Evolutionary conservation across 345 rosid species (phyloP).

Genomic region (Rubroshorea leprosula): DNA sequence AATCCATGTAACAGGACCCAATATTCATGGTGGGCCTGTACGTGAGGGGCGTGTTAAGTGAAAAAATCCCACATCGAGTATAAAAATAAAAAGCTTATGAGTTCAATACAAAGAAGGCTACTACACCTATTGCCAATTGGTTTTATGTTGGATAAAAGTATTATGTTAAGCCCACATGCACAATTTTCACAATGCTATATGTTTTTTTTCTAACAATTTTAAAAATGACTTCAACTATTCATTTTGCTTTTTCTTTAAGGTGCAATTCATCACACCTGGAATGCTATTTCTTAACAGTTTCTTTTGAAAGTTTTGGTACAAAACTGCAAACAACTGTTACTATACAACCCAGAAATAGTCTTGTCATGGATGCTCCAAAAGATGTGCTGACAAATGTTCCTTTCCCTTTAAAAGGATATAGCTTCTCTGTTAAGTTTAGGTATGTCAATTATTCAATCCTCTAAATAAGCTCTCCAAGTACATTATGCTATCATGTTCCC

Average conservation of each 20-base stretch:
- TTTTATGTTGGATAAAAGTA: no score
- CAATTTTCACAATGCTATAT: no score
- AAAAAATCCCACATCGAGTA: no score
- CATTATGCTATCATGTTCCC: not conserved
- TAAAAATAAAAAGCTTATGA: no score
- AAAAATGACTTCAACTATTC: constrained; percentile 1
- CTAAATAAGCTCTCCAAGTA: not conserved
- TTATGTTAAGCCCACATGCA: no score
- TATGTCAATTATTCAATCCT: constrained; percentile 22
- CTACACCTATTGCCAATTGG: no score
- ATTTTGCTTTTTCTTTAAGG: not conserved
- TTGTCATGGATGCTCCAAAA: constrained; percentile 62
- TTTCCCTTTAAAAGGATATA: constrained; percentile 63
- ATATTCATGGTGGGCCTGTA: no score
- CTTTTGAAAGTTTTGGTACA: constrained; percentile 47
- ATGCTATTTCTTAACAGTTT: constrained; percentile 43
- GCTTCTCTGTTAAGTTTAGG: constrained; percentile 73
- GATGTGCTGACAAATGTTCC: constrained; percentile 74
- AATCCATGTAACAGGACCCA: no score
- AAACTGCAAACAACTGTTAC: constrained; percentile 62
- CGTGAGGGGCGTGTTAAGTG: no score
- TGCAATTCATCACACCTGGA: constrained; percentile 11
- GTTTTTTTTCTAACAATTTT: no score
- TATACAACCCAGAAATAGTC: constrained; percentile 48
- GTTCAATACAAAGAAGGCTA: no score